phyloP scores from a whole-genome alignment of 176 grass and related monocot species.

The Metroxylon sagu region DNA sequence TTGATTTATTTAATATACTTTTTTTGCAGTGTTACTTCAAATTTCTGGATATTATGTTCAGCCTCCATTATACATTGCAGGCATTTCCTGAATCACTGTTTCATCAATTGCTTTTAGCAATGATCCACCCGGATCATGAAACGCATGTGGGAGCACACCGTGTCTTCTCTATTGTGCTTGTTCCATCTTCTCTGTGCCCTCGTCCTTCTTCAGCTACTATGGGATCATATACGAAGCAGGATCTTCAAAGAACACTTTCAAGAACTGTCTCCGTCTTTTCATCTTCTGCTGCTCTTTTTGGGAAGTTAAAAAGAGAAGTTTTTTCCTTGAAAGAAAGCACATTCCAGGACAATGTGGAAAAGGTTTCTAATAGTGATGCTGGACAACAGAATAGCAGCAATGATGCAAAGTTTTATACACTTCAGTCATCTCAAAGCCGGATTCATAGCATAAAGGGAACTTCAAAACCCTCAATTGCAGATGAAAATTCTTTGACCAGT shows the following conservation, averaged over 20 bases:
- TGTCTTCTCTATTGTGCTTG: conserved; percentile 87
- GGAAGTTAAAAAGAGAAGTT: conserved; percentile 74
- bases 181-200: conserved; percentile 84
- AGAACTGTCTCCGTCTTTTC: conserved; percentile 87
- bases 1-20: conserved; percentile 2
- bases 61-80: conserved; percentile 26
- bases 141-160: conserved; percentile 70
- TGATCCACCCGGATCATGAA: conserved; percentile 82
- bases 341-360: conserved; percentile 28
- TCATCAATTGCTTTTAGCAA: conserved; percentile 82
- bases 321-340: conserved; percentile 50
- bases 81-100: conserved; percentile 89
- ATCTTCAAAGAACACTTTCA: conserved; percentile 65
- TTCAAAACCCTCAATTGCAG: conserved; percentile 19
- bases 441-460: conserved; percentile 28
- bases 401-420: conserved; percentile 47
- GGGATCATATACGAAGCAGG: conserved; percentile 18
- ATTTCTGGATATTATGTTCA: not conserved
- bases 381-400: conserved; percentile 29
- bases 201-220: conserved; percentile 28
- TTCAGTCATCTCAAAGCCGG: conserved; percentile 47
- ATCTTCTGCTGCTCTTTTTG: conserved; percentile 92
- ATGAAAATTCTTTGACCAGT: conserved; percentile 29
- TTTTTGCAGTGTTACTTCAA: not conserved
- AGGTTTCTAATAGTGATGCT: conserved; percentile 41